phyloP scores from a whole-genome alignment of 2,329 filamentous ascomycete genomes.

The Clathrospora elynae region DNA sequence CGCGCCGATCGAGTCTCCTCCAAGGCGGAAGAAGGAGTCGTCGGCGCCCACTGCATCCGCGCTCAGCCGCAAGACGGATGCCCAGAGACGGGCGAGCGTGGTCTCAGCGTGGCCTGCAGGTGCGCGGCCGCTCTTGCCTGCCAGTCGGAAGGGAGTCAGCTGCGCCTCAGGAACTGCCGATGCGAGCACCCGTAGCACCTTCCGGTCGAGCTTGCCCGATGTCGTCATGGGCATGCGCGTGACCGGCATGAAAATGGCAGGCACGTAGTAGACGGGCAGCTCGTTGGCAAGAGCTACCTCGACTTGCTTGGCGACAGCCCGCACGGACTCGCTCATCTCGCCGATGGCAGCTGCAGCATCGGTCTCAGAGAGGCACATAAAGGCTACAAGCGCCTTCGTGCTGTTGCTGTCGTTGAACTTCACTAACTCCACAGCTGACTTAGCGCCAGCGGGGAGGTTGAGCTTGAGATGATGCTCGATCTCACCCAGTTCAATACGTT shows the following conservation, averaged over 20 bases:
- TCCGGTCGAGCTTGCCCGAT: slow-evolving; percentile 53
- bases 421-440: slow-evolving; percentile 53
- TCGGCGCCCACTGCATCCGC: slow-evolving; percentile 49
- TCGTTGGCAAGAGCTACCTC: slow-evolving; percentile 35
- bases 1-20: slow-evolving; percentile 55
- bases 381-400: slow-evolving; percentile 37
- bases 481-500: slow-evolving; percentile 54
- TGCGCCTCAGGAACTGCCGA: slow-evolving; percentile 38
- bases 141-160: slow-evolving; percentile 32
- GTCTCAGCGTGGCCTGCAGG: slow-evolving; percentile 33
- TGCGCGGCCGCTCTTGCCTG: slow-evolving; percentile 37
- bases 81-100: slow-evolving; percentile 46
- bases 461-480: slow-evolving; percentile 52
- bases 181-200: slow-evolving; percentile 46
- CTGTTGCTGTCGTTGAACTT: slow-evolving; percentile 32
- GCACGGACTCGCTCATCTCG: slow-evolving; percentile 28
- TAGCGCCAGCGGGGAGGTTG: slow-evolving; percentile 44
- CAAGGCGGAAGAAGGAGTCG: slow-evolving; percentile 55
- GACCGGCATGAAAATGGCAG: slow-evolving; percentile 52
- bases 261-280: slow-evolving; percentile 53
- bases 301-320: slow-evolving; percentile 28
- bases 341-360: slow-evolving; percentile 30
- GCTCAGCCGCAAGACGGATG: slow-evolving; percentile 46
- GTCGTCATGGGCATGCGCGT: slow-evolving; percentile 50
- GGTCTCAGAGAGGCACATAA: slow-evolving; percentile 36